phyloP scores from a whole-genome alignment of 768 basidiomycete species.

The Boletellus emodensis region DNA sequence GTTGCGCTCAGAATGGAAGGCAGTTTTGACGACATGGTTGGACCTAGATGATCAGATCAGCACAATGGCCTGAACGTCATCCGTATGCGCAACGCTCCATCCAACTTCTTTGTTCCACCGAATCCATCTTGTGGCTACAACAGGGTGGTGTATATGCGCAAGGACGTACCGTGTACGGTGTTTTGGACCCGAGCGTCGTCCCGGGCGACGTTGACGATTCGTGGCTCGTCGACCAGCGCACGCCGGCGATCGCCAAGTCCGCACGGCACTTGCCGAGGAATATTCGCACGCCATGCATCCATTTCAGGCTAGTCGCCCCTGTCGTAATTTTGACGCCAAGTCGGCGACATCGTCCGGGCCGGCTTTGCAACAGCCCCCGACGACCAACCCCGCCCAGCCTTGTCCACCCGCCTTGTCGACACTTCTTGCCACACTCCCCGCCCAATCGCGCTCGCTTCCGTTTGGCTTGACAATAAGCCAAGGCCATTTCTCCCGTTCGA shows the following conservation, averaged over 20 bases:
- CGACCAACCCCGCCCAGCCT: conserved; percentile 49
- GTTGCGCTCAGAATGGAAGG: conserved; percentile 91
- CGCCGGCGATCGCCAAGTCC: conserved; percentile 13
- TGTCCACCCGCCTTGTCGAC: conserved; percentile 19
- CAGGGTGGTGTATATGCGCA: not conserved
- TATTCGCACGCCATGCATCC: conserved; percentile 15
- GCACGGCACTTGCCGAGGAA: conserved; percentile 19
- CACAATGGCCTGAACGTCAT: conserved; percentile 20
- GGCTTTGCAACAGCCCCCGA: conserved; percentile 70
- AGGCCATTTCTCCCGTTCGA: conserved; percentile 26
- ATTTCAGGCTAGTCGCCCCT: conserved; percentile 14
- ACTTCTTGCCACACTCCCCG: conserved; percentile 25
- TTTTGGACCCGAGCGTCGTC: conserved; percentile 39
- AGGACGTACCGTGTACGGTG: conserved; percentile 38
- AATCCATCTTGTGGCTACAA: conserved; percentile 5
- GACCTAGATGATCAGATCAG: conserved; percentile 32
- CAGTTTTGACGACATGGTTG: conserved; percentile 78
- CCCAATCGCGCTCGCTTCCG: conserved; percentile 50
- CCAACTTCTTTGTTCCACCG: conserved; percentile 19
- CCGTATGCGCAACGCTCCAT: conserved; percentile 34
- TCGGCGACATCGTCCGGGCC: conserved; percentile 47
- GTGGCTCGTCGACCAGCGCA: conserved; percentile 17
- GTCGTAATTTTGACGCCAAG: conserved; percentile 5
- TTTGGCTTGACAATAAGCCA: conserved; percentile 73
- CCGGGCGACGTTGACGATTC: conserved; percentile 38